Conservation (phyloP, 805 yeast species). For the Candida gorgasii region DNA sequence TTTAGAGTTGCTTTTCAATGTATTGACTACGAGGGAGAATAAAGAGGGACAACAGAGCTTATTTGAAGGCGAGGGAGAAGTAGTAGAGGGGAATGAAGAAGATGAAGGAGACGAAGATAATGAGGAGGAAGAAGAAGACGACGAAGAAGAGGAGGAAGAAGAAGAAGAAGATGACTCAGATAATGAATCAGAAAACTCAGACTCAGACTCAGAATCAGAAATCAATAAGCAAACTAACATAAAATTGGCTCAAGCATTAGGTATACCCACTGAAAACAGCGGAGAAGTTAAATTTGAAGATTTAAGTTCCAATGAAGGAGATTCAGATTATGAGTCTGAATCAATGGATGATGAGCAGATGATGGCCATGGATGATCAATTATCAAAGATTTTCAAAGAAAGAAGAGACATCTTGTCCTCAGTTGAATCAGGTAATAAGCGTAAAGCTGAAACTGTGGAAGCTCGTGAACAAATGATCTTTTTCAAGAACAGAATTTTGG, state of each 20-base stretch:
- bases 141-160: slow-evolving; percentile 24
- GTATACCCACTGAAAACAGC: slow-evolving; percentile 50
- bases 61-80: slow-evolving; percentile 60
- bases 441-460: slow-evolving; percentile 70
- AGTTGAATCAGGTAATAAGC: slow-evolving; percentile 56
- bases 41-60: slow-evolving; percentile 75
- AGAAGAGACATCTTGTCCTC: slow-evolving; percentile 64
- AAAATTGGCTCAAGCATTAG: slow-evolving; percentile 70
- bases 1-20: slow-evolving; percentile 36
- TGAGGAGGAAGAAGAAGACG: slow-evolving; percentile 32
- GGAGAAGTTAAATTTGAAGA: slow-evolving; percentile 49
- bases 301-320: slow-evolving; percentile 44
- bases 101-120: slow-evolving; percentile 24
- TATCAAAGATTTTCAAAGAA: slow-evolving; percentile 81
- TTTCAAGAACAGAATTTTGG: slow-evolving; percentile 77
- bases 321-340: slow-evolving; percentile 60
- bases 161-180: slow-evolving; percentile 25
- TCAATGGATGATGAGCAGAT: slow-evolving; percentile 95
- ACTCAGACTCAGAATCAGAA: slow-evolving; percentile 16
- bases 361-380: slow-evolving; percentile 88
- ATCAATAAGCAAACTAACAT: slow-evolving; percentile 51
- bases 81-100: slow-evolving; percentile 15
- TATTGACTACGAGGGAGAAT: slow-evolving; percentile 63
- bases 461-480: slow-evolving; percentile 79
- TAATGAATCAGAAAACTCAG: no score